Base-by-base conservation (phyloP, 2,329 filamentous ascomycete genomes). In the Zasmidium angulare region DNA sequence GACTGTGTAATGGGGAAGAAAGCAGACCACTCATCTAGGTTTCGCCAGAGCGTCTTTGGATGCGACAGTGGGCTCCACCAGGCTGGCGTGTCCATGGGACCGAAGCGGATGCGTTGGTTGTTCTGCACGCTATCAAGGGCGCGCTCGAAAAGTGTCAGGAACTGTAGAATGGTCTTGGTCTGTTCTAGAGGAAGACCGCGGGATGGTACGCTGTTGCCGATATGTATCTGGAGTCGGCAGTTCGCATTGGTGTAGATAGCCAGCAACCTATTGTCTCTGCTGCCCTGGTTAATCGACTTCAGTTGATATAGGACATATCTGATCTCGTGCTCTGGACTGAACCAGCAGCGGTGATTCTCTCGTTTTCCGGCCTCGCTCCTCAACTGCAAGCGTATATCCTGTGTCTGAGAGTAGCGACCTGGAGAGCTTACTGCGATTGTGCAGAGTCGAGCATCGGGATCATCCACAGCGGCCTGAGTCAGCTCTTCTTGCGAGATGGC, bases 101-200 rank as follows among this genome's bases (percentile, higher is more conserved):
- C 53, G 2, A n/a, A 20, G 24, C 53, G 46, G 24, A 55, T 49
- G 2, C 46, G 46, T 3, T 14, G 20, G 19, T 22, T 24, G 14
- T 21, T 19, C 23, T 20, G 53, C 10, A 55, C 31, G 6, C 1
- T 55, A 26, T 55, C 53, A 24, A 55, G 12, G 12, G 47, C n/a
- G 14, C 46, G 43, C 21, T 55, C 53, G 26, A 55, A 49, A 9
- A 55, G 1, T 1, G 24, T 12, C 2, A 21, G 7, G 26, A 49
- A 36, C 31, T 55, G 47, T 6, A 55, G 23, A n/a, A 55, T n/a
- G 20, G 20, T 11, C 29, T 55, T 55, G 19, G 47, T 29, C 4
- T 50, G 22, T 17, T 21, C 23, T 23, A 3, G 23, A 10, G 46
- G 23, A 10, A 26, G 3, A 21, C 14, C n/a, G 14, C 11, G 12